phyloP scores from a whole-genome alignment of 495 filamentous ascomycete species.

The Podospora australis region DNA sequence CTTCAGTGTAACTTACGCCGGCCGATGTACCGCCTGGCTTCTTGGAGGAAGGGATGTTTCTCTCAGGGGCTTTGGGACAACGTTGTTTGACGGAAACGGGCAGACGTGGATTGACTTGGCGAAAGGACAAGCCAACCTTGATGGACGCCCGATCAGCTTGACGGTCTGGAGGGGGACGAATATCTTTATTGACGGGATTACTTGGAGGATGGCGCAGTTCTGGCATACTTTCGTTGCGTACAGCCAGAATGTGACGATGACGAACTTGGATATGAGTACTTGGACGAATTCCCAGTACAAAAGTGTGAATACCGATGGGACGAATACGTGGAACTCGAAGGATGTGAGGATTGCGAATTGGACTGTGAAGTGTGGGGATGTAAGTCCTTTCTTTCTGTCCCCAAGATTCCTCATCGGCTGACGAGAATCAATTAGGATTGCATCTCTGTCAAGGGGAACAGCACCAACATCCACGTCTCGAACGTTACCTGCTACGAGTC shows the following conservation, averaged over 20 bases:
- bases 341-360: constrained; percentile 35
- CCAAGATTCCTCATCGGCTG: background rate
- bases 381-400: constrained; percentile 18
- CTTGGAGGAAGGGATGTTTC: constrained; percentile 32
- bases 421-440: constrained; percentile 40
- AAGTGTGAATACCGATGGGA: constrained; percentile 38
- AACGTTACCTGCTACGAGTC: constrained; percentile 39
- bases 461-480: constrained; percentile 42
- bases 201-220: constrained; percentile 36
- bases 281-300: constrained; percentile 27
- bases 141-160: constrained; percentile 34
- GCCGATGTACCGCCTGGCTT: constrained; percentile 34
- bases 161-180: constrained; percentile 38
- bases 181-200: constrained; percentile 36
- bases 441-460: constrained; percentile 55
- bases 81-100: constrained; percentile 37
- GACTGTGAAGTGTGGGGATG: constrained; percentile 38
- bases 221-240: constrained; percentile 41
- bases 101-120: constrained; percentile 41
- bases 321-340: constrained; percentile 38
- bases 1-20: constrained; percentile 32
- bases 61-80: constrained; percentile 33
- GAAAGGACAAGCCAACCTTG: constrained; percentile 24
- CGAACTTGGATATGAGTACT: constrained; percentile 38
- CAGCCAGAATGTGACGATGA: constrained; percentile 39